phyloP scores from a whole-genome alignment of 169 alveolate species.

The Cryptosporidium andersoni region DNA sequence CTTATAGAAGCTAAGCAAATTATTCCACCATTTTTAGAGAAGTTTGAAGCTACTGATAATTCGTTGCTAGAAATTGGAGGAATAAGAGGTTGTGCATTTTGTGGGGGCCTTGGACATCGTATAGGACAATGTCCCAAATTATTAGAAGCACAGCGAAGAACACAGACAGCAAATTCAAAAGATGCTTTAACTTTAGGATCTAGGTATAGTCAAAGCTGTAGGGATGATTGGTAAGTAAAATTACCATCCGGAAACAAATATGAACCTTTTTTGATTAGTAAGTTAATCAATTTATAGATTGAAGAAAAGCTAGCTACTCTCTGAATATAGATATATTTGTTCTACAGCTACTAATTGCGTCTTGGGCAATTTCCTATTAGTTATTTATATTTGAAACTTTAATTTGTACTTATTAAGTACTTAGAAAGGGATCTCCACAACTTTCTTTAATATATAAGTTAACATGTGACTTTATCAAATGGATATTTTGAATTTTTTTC shows the following conservation, averaged over 20 bases:
- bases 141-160: constrained; percentile 73
- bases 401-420: too few relatives aligned
- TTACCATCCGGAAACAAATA: background rate
- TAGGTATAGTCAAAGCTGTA: constrained; percentile 35
- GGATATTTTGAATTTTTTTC: background rate
- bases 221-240: constrained; percentile 55
- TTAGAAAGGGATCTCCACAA: too few relatives aligned
- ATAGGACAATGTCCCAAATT: constrained; percentile 89
- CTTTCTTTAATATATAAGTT: too few relatives aligned
- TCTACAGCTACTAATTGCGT: too few relatives aligned
- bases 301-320: too few relatives aligned
- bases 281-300: too few relatives aligned
- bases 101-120: constrained; percentile 93
- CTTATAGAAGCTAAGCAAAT: constrained; percentile 89
- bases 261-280: too few relatives aligned
- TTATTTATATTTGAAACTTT: too few relatives aligned
- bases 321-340: too few relatives aligned
- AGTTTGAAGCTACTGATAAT: constrained; percentile 79
- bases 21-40: constrained; percentile 86
- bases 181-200: constrained; percentile 64
- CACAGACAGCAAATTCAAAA: constrained; percentile 51
- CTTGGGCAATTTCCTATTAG: too few relatives aligned
- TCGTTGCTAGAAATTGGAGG: constrained; percentile 85
- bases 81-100: constrained; percentile 90
- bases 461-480: too few relatives aligned